These are phyloP conservation scores for Saksenaea vasiformis DNA, from an alignment of 371 early-diverging fungal species.

Conservation along the genomic window DNA sequence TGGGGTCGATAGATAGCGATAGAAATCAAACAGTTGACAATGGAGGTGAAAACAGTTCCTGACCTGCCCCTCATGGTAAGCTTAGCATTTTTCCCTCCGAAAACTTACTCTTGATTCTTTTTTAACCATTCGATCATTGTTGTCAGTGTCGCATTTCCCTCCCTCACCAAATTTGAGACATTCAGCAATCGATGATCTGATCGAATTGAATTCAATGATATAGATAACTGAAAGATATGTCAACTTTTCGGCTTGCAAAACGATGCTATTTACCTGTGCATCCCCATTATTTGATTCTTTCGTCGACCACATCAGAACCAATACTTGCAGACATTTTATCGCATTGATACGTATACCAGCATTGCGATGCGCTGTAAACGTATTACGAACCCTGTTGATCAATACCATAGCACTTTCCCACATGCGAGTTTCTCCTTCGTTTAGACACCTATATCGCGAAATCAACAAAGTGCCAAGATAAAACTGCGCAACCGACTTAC, in stretches of 20 bases:
- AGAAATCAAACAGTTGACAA: conserved; percentile 41
- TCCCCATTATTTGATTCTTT: conserved; percentile 15
- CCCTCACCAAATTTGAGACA: conserved; percentile 29
- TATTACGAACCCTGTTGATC: conserved; percentile 22
- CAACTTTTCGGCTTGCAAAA: not conserved
- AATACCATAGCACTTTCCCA: conserved; percentile 38
- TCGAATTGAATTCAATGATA: conserved; percentile 38
- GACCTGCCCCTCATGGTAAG: conserved; percentile 10
- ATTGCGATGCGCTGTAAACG: conserved; percentile 30
- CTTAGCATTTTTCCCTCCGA: not conserved
- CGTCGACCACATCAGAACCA: conserved; percentile 40
- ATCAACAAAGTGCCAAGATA: not conserved
- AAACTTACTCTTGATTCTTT: conserved; percentile 22
- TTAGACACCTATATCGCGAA: conserved; percentile 39
- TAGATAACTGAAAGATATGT: conserved; percentile 26
- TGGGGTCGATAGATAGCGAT: conserved; percentile 40
- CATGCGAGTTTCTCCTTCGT: conserved; percentile 43
- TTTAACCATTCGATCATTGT: conserved; percentile 18
- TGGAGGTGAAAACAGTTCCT: conserved; percentile 43
- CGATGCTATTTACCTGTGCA: conserved; percentile 9
- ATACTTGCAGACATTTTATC: conserved; percentile 48
- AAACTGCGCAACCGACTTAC: conserved; percentile 24
- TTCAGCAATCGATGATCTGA: conserved; percentile 47
- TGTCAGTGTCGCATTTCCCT: conserved; percentile 30
- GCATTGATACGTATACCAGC: conserved; percentile 44